Conservation (phyloP, 768 basidiomycete genomes). For the Suillus alpinus region DNA sequence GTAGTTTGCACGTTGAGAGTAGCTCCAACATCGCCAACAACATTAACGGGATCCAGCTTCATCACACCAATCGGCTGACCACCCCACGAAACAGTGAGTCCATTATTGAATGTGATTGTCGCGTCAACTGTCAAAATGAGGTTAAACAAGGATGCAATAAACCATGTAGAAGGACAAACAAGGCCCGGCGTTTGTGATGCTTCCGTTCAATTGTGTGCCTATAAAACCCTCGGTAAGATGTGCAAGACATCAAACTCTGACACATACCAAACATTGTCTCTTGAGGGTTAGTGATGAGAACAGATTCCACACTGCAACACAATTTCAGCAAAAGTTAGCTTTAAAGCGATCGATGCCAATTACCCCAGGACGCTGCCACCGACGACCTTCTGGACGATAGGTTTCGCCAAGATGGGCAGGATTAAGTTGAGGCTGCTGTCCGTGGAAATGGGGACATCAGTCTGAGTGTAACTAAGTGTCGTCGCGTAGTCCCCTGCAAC, state of each 20-base stretch:
- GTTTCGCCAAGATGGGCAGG: slow-evolving; percentile 66
- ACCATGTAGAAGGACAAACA: slow-evolving; percentile 42
- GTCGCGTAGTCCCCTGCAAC: slow-evolving; percentile 61
- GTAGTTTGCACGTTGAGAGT: slow-evolving; percentile 49
- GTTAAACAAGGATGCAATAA: slow-evolving; percentile 5
- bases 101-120: slow-evolving; percentile 59
- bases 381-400: slow-evolving; percentile 74
- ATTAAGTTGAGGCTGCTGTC: slow-evolving; percentile 62
- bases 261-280: slow-evolving; percentile 55
- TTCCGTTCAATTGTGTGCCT: slow-evolving; percentile 56
- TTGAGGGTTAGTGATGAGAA: slow-evolving; percentile 59
- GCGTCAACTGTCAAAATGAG: slow-evolving; percentile 51
- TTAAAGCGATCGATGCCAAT: neutral
- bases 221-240: slow-evolving; percentile 6
- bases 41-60: slow-evolving; percentile 55
- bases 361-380: slow-evolving; percentile 55
- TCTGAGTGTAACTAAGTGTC: slow-evolving; percentile 58
- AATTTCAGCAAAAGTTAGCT: slow-evolving; percentile 6
- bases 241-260: neutral
- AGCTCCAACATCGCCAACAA: slow-evolving; percentile 64
- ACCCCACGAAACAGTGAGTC: slow-evolving; percentile 60
- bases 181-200: slow-evolving; percentile 68
- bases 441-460: slow-evolving; percentile 52
- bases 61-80: slow-evolving; percentile 57
- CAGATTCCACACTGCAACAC: slow-evolving; percentile 47